These are phyloP conservation scores for Salicornia ramosissima DNA, from an alignment of 148 eudicot genomes.

Conservation along the genomic window DNA sequence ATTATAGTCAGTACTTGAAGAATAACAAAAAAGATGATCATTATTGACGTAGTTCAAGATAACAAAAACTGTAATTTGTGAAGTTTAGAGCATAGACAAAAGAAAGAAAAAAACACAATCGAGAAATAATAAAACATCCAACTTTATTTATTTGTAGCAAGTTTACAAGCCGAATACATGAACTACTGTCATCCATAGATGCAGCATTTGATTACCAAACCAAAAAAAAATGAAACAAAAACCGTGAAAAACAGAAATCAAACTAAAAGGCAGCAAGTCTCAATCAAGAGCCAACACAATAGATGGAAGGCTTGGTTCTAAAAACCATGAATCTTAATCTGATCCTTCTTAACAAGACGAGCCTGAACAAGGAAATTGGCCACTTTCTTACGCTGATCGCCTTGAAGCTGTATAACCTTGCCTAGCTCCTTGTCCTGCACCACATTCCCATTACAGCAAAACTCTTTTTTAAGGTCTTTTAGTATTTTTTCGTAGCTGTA, in stretches of 20 bases:
- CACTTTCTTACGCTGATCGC: slow-evolving; percentile 83
- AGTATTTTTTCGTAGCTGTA: slow-evolving; percentile 75
- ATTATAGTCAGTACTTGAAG: too few species aligned
- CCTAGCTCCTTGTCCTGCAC: slow-evolving; percentile 76
- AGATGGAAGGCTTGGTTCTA: slow-evolving; percentile 19
- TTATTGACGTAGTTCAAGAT: too few species aligned
- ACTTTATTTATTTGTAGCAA: slow-evolving; percentile 6
- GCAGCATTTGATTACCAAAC: not conserved
- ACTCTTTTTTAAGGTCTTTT: slow-evolving; percentile 69
- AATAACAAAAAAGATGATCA: too few species aligned
- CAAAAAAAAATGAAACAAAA: slow-evolving; percentile 4
- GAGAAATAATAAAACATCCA: not conserved
- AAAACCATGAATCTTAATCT: slow-evolving; percentile 87
- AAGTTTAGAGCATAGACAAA: too few species aligned
- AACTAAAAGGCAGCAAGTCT: not conserved
- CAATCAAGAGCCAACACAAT: not conserved
- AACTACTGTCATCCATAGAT: slow-evolving; percentile 8
- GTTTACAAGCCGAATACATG: slow-evolving; percentile 10
- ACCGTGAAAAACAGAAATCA: not conserved
- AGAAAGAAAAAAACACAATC: not conserved
- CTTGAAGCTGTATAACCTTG: slow-evolving; percentile 81
- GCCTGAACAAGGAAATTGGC: slow-evolving; percentile 58
- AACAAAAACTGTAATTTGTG: too few species aligned
- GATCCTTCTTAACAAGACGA: slow-evolving; percentile 60
- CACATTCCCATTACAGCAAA: slow-evolving; percentile 83